Evolutionary conservation across 306 rosid genomes (phyloP).

Genomic region (apple (Malus domestica)): DNA sequence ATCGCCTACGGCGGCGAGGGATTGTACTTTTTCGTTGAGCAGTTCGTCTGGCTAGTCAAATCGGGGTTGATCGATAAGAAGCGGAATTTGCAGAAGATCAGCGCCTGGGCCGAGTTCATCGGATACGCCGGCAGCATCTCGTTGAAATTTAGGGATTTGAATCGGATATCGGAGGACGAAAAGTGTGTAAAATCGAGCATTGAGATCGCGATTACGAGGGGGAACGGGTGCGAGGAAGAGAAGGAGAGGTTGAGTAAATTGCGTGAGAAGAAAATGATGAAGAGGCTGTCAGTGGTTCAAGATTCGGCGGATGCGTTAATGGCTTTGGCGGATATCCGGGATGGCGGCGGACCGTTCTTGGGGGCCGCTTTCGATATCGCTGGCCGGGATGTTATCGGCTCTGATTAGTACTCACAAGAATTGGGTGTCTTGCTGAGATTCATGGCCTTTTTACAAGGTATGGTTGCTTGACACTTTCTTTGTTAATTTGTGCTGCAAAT

Average conservation of each 20-base stretch:
- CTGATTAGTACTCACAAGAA: slow-evolving; percentile 81
- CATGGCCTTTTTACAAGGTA: slow-evolving; percentile 6
- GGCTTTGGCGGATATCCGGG: slow-evolving; percentile 68
- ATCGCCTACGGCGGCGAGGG: slow-evolving; percentile 84
- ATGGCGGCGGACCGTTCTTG: slow-evolving; percentile 51
- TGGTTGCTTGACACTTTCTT: neutral
- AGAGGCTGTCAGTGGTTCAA: slow-evolving; percentile 70
- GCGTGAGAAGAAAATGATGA: slow-evolving; percentile 56
- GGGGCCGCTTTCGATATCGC: slow-evolving; percentile 50
- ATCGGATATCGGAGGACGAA: slow-evolving; percentile 40
- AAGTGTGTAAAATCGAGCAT: slow-evolving; percentile 45
- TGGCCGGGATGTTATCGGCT: slow-evolving; percentile 72
- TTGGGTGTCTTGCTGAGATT: slow-evolving; percentile 68
- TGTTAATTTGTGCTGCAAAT: neutral
- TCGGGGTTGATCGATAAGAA: slow-evolving; percentile 51
- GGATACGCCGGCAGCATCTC: slow-evolving; percentile 47
- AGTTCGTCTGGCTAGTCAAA: slow-evolving; percentile 77
- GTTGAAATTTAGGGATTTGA: slow-evolving; percentile 58
- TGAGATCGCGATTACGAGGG: slow-evolving; percentile 28
- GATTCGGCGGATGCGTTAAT: slow-evolving; percentile 78
- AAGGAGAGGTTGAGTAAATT: slow-evolving; percentile 34
- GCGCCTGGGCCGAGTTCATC: slow-evolving; percentile 55
- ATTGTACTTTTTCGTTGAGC: slow-evolving; percentile 68
- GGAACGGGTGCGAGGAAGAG: slow-evolving; percentile 29
- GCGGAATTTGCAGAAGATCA: slow-evolving; percentile 27